phyloP scores from a whole-genome alignment of 345 rosid species.

The Durio zibethinus region DNA sequence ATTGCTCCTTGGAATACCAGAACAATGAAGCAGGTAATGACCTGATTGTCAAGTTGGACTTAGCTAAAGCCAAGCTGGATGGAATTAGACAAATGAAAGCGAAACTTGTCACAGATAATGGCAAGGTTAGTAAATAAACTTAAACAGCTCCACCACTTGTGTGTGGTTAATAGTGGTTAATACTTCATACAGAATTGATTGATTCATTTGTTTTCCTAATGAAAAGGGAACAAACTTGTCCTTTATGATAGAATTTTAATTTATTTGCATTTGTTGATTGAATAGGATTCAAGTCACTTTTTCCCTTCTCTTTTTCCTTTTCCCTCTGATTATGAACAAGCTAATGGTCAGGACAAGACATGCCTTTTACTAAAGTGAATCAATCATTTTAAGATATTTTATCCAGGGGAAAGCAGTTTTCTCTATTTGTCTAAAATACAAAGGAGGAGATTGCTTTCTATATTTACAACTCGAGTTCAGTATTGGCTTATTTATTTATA shows the following conservation, averaged over 20 bases:
- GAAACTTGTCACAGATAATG: conserved; percentile 39
- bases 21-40: conserved; percentile 28
- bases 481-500: background rate
- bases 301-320: background rate
- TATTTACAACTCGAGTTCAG: background rate
- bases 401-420: background rate
- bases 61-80: conserved; percentile 51
- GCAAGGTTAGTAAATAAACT: conserved; percentile 40
- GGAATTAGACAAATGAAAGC: conserved; percentile 40
- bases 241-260: background rate
- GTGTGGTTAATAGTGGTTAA: background rate
- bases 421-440: background rate
- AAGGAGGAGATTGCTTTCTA: conserved; percentile 11
- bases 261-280: background rate
- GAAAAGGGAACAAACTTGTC: background rate
- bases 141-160: background rate
- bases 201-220: background rate
- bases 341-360: conserved; percentile 1
- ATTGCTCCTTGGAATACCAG: conserved; percentile 27
- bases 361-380: background rate
- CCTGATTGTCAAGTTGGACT: conserved; percentile 36
- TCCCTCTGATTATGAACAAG: background rate
- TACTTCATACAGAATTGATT: background rate
- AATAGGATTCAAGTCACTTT: background rate
- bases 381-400: background rate